Percentiles rank a stretch among this genome's conserved stretches.
Evolutionary conservation across 805 yeast species (phyloP).

Genomic region (Lipomyces spencermartinsiae): DNA sequence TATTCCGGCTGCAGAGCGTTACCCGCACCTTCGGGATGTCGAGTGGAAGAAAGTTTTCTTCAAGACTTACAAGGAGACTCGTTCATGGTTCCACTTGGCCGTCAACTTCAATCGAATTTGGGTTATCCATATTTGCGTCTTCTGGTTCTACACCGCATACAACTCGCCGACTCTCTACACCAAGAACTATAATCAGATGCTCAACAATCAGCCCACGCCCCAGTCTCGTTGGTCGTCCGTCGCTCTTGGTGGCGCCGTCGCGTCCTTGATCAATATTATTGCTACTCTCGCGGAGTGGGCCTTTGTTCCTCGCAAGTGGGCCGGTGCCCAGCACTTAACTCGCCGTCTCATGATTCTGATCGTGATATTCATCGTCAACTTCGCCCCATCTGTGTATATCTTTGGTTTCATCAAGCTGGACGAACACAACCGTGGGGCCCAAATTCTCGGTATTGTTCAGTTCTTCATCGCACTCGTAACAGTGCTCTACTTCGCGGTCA

Average conservation of each 20-base stretch:
- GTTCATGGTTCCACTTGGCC: conserved; percentile 96
- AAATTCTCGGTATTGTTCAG: conserved; percentile 79
- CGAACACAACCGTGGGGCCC: conserved; percentile 72
- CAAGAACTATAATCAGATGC: conserved; percentile 78
- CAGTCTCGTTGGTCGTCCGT: conserved; percentile 92
- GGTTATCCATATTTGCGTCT: conserved; percentile 87
- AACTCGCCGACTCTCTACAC: conserved; percentile 93
- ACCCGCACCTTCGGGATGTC: conserved; percentile 85
- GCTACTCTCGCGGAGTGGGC: conserved; percentile 95
- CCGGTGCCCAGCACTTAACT: conserved; percentile 96
- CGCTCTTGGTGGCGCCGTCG: conserved; percentile 91
- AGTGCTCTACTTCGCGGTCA: conserved; percentile 80
- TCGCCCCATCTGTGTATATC: conserved; percentile 86
- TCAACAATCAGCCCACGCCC: conserved; percentile 84
- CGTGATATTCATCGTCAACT: conserved; percentile 68
- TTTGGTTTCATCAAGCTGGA: conserved; percentile 79
- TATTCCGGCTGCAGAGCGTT: conserved; percentile 88
- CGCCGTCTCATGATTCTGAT: conserved; percentile 83
- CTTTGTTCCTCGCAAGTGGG: conserved; percentile 97
- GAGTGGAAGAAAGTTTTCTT: conserved; percentile 91
- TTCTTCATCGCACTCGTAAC: conserved; percentile 89
- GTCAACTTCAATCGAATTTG: conserved; percentile 98
- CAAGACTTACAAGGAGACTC: conserved; percentile 92
- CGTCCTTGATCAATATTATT: conserved; percentile 75
- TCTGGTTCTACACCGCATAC: conserved; percentile 95